Base-by-base conservation (phyloP, 495 filamentous ascomycete species). In the Hyaloscypha finlandica region DNA sequence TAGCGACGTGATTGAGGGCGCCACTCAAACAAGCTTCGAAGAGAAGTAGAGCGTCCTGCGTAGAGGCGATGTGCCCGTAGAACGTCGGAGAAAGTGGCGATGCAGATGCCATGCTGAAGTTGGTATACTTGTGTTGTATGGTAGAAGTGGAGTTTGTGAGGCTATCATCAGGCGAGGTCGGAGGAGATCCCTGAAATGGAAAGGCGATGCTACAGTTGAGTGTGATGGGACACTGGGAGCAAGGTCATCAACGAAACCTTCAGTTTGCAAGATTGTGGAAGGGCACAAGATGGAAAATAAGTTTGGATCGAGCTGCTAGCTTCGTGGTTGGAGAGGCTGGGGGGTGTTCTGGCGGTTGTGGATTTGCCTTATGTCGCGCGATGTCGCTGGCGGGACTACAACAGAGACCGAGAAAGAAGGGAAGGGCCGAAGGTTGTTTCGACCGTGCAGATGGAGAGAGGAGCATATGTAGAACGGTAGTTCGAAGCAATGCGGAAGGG, bases 11-110 rank as follows among this genome's bases (percentile, higher is more conserved):
- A 33, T 83, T 82, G 16, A 95, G 77, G 6, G 77, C 74, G 11
- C 93, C 92, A 16, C 80, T 81, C 60, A 95, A 82, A 70, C 88
- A 90, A 1, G 87, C 89, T 73, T 93, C 88, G 73, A 94, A 91
- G 12, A 95, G 80, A 14, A 91, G 80, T 61, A 94, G 76, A 1
- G 90, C 91, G 78, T 94, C 92, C 53, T 88, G 83, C 0, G 90
- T 93, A 51, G 86, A 89, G 25, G 80, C 81, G 66, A 94, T 83
- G 70, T 88, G 87, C n/a, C 89, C 90, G 25, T 73, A 75, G 75
- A 85, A 90, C 30, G 90, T 90, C 3, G 81, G 78, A 9, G 30
- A 30, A 1, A 82, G 71, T 25, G 74, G 73, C 45, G 61, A 66
- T 22, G 73, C 69, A 20, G 72, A 62, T 12, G 51, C 52, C 70